Conservation (phyloP, 306 rosid genomes). For the Rosa persica region DNA sequence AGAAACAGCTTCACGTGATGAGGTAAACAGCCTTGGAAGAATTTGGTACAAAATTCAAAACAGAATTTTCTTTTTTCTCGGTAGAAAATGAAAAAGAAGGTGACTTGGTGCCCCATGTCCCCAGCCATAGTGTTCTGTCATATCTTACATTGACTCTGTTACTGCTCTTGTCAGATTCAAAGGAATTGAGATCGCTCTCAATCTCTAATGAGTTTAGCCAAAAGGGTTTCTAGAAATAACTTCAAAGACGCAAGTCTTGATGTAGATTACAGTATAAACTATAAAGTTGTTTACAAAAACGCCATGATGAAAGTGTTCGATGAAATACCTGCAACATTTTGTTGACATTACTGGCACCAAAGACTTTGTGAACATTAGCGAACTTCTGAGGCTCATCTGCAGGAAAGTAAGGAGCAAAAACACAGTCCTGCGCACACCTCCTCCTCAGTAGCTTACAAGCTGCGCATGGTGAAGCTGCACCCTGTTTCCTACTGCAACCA, state of each 20-base stretch:
- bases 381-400: conserved; percentile 79
- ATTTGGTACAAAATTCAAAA: conserved; percentile 7
- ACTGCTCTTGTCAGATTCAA: neutral
- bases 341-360: conserved; percentile 88
- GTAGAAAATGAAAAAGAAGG: neutral
- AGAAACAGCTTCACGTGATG: conserved; percentile 57
- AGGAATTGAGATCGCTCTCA: neutral
- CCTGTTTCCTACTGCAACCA: conserved; percentile 49
- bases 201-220: neutral
- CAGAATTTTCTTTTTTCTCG: neutral
- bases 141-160: conserved; percentile 10
- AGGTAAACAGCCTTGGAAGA: neutral
- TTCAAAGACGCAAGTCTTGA: neutral
- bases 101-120: neutral
- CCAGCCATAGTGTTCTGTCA: neutral
- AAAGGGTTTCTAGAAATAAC: neutral
- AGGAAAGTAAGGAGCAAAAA: conserved; percentile 80
- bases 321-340: conserved; percentile 76
- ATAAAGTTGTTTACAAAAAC: neutral
- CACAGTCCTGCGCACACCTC: conserved; percentile 72
- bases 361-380: conserved; percentile 83
- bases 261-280: neutral
- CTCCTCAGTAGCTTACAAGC: conserved; percentile 81
- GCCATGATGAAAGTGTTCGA: neutral
- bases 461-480: conserved; percentile 74